phyloP scores from a whole-genome alignment of 306 rosid genomes.

The Quercus ilex region DNA sequence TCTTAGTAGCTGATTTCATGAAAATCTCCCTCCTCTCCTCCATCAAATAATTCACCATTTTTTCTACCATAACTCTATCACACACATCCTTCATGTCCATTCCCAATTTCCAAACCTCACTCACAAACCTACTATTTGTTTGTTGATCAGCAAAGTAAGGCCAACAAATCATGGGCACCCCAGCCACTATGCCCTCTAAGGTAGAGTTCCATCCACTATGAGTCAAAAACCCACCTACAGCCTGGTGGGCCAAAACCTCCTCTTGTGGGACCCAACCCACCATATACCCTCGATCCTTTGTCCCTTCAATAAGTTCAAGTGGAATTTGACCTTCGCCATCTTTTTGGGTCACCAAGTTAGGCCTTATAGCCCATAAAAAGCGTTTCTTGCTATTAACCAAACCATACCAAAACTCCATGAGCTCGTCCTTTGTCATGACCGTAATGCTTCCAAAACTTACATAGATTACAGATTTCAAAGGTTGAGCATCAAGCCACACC shows the following conservation, averaged over 20 bases:
- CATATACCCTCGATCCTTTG: too few relatives aligned
- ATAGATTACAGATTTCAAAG: constrained; percentile 28
- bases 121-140: constrained; percentile 25
- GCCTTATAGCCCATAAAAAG: constrained; percentile 44
- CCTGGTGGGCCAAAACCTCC: constrained; percentile 2
- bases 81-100: constrained; percentile 39
- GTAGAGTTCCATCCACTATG: constrained; percentile 20
- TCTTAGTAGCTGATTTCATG: constrained; percentile 2
- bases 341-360: neutral
- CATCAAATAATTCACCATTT: constrained; percentile 29
- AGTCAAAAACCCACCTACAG: constrained; percentile 31
- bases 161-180: constrained; percentile 32
- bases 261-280: too few relatives aligned
- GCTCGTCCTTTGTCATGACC: neutral
- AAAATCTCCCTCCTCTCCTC: constrained; percentile 20
- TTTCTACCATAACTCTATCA: constrained; percentile 7
- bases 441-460: constrained; percentile 46
- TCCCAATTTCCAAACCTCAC: constrained; percentile 37
- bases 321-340: neutral
- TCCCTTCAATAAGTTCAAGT: too few relatives aligned
- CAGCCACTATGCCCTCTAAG: neutral
- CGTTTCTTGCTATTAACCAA: constrained; percentile 20
- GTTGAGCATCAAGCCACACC: constrained; percentile 39
- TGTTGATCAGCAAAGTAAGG: constrained; percentile 29
- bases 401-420: constrained; percentile 46